Evolutionary conservation across 108 stramenopile genomes (phyloP).

Genomic region (Ochromonas danica): DNA sequence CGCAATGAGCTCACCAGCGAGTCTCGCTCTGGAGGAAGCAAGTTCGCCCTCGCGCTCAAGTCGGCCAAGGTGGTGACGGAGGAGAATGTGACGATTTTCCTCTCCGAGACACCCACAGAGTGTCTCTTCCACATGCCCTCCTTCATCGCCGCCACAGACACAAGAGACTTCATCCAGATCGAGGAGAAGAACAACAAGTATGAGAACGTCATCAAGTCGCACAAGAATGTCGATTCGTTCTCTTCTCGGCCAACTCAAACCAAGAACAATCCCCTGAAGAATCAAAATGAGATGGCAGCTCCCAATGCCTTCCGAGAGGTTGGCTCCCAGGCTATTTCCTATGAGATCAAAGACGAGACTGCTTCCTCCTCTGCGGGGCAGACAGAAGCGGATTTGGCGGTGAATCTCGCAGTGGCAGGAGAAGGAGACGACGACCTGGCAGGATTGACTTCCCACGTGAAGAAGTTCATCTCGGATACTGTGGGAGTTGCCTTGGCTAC

Average conservation of each 20-base stretch:
- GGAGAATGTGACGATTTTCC: not conserved
- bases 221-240: conserved; percentile 7
- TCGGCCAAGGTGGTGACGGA: not conserved
- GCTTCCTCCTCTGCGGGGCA: not conserved
- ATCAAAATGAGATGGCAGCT: conserved; percentile 29
- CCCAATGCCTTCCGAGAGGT: conserved; percentile 8
- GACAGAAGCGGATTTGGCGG: not conserved
- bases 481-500: conserved; percentile 27
- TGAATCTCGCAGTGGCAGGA: not conserved
- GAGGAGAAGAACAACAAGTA: conserved; percentile 6
- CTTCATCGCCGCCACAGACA: not conserved
- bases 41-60: too few species aligned
- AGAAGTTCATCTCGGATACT: conserved; percentile 21
- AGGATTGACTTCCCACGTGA: not conserved
- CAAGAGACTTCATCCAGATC: not conserved
- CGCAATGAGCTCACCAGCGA: too few species aligned
- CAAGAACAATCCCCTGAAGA: conserved; percentile 26
- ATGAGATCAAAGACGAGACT: conserved; percentile 4
- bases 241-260: conserved; percentile 5
- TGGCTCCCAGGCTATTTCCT: conserved; percentile 11
- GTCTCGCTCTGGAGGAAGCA: too few species aligned
- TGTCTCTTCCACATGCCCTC: not conserved
- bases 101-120: conserved; percentile 2
- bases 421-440: not conserved
- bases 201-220: conserved; percentile 9